These are phyloP conservation scores for Odontarrhena argentea DNA, from an alignment of 345 rosid species.

Conservation along the genomic window DNA sequence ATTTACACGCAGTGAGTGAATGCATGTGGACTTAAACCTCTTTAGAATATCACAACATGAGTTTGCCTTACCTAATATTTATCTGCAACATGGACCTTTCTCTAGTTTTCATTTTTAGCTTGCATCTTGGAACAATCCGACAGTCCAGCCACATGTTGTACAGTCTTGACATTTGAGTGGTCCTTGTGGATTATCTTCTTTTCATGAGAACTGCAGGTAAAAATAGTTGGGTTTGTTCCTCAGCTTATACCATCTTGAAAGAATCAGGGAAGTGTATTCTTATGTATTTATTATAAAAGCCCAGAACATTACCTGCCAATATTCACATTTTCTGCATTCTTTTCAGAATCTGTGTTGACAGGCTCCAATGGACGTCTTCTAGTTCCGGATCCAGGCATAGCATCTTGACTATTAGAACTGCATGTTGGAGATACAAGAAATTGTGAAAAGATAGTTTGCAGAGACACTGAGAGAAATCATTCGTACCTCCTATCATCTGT, in stretches of 20 bases:
- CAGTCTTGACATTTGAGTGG: conserved; percentile 33
- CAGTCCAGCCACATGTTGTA: conserved; percentile 39
- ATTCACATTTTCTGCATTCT: conserved; percentile 34
- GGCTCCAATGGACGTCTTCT: conserved; percentile 35
- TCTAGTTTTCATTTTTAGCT: conserved; percentile 42
- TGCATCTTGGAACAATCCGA: conserved; percentile 42
- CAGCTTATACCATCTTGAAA: conserved; percentile 15
- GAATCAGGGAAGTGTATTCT: conserved; percentile 18
- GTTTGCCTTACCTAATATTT: conserved; percentile 44
- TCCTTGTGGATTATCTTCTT: conserved; percentile 42
- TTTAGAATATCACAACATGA: conserved; percentile 12
- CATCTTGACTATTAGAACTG: conserved; percentile 32
- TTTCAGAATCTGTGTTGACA: conserved; percentile 40
- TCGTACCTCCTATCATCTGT: conserved; percentile 32
- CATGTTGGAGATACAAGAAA: conserved; percentile 39
- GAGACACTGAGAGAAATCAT: not conserved
- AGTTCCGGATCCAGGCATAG: conserved; percentile 39
- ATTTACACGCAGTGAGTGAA: conserved; percentile 3
- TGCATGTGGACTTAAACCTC: not conserved
- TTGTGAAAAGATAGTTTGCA: conserved; percentile 14
- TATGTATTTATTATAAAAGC: conserved; percentile 18
- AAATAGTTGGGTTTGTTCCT: conserved; percentile 11
- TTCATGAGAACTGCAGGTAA: conserved; percentile 26
- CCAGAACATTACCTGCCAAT: conserved; percentile 43
- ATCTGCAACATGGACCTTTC: conserved; percentile 46